A percentile compares a stretch with the other conserved stretches of the same genome.
Conservation (phyloP, 352 stramenopile species). For the Phytophthora fragariae region DNA sequence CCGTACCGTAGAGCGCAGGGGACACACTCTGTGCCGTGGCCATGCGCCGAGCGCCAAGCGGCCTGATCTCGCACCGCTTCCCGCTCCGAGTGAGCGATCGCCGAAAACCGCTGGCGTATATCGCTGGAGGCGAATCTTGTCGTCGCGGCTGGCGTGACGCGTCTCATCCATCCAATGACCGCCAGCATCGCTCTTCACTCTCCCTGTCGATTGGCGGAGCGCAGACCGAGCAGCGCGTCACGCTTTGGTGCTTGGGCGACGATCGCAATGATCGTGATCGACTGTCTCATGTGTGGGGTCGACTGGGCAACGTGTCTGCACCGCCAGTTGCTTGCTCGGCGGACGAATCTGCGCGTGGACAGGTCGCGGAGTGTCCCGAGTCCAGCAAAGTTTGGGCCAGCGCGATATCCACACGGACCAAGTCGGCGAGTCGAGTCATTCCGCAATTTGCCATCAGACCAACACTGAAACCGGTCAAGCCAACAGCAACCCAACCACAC, state of each 20-base stretch:
- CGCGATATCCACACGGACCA: conserved; percentile 2
- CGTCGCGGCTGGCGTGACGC: conserved; percentile 18
- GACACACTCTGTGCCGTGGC: too few species aligned
- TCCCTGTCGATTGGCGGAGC: conserved; percentile 14
- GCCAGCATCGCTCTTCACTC: not conserved
- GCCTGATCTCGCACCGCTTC: too few species aligned
- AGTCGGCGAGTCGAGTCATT: conserved; percentile 19
- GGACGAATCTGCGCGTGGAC: conserved; percentile 27
- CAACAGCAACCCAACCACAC: conserved; percentile 15
- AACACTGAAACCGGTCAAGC: conserved; percentile 14
- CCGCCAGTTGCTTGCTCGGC: conserved; percentile 15
- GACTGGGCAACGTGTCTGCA: conserved; percentile 18
- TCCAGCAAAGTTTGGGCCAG: conserved; percentile 24
- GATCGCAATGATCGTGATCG: conserved; percentile 8
- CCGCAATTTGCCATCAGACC: conserved; percentile 29
- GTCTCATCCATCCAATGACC: conserved; percentile 10
- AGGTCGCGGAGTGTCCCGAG: conserved; percentile 21
- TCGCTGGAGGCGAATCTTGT: conserved; percentile 1
- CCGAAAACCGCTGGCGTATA: conserved; percentile 22
- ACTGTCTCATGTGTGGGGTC: conserved; percentile 36
- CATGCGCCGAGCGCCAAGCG: too few species aligned
- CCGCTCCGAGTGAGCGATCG: conserved; percentile 14
- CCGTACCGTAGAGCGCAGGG: too few species aligned
- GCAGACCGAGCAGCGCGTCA: conserved; percentile 12
- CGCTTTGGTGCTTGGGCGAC: conserved; percentile 31